These are phyloP conservation scores for Sequoia sempervirens DNA, from an alignment of 75 land plant genomes.

Conservation along the genomic window DNA sequence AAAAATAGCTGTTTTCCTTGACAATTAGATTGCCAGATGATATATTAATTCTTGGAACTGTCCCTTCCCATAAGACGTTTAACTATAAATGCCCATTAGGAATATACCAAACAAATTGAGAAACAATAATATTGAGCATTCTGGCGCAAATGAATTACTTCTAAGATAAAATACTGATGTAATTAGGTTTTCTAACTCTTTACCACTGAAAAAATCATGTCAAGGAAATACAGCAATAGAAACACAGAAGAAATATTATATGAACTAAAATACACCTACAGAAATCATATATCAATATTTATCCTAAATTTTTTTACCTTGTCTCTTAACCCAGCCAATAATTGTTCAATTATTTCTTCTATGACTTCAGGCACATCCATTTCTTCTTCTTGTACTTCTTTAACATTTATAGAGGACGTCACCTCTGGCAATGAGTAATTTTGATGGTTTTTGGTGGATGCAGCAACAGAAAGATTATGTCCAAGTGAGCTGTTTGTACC, in stretches of 20 bases:
- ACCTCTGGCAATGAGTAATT: not conserved
- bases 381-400: conserved; percentile 56
- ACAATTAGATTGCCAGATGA: not conserved
- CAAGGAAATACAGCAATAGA: not conserved
- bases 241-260: conserved; percentile 2
- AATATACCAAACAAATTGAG: not conserved
- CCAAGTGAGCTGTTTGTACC: conserved; percentile 40
- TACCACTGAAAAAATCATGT: not conserved
- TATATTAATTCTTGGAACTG: not conserved
- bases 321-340: conserved; percentile 81
- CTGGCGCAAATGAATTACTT: not conserved
- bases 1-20: not conserved
- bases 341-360: conserved; percentile 87
- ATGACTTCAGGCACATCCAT: conserved; percentile 84
- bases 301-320: conserved; percentile 49
- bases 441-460: not conserved
- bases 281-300: not conserved
- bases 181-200: not conserved
- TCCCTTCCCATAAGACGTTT: not conserved
- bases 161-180: not conserved
- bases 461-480: conserved; percentile 19
- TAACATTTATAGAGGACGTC: not conserved
- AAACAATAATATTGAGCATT: not conserved
- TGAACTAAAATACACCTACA: not conserved
- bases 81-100: not conserved